A percentile compares a stretch with the other conserved stretches of the same genome.
Evolutionary conservation across 1,139 yeast genomes (phyloP).

Genomic region (Yamadazyma jaroonii): DNA sequence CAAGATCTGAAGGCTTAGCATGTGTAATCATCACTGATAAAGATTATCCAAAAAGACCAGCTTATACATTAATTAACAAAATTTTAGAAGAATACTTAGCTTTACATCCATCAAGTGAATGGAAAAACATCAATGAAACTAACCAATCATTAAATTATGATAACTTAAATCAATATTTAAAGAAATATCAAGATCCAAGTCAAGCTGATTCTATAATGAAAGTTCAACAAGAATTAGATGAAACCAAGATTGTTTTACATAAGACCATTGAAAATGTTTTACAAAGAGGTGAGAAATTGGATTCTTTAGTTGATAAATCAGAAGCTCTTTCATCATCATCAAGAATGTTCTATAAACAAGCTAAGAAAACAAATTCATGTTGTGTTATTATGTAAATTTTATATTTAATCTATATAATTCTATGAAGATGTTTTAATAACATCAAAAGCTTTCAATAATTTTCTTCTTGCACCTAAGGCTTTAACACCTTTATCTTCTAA

Average conservation of each 20-base stretch:
- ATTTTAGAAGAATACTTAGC: slow-evolving; percentile 86
- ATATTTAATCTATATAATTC: background rate
- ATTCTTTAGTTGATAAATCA: slow-evolving; percentile 89
- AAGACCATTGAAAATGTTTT: slow-evolving; percentile 93
- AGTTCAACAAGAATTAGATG: slow-evolving; percentile 97
- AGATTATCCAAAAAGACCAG: slow-evolving; percentile 97
- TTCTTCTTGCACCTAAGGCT: slow-evolving; percentile 94
- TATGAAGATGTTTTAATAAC: slow-evolving; percentile 49
- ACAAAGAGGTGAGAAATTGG: slow-evolving; percentile 95
- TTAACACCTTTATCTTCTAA: slow-evolving; percentile 80
- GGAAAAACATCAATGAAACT: slow-evolving; percentile 58
- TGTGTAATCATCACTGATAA: slow-evolving; percentile 92
- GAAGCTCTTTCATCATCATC: slow-evolving; percentile 89
- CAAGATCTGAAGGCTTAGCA: slow-evolving; percentile 88
- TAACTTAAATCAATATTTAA: slow-evolving; percentile 65
- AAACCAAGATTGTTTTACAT: slow-evolving; percentile 93
- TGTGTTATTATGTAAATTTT: slow-evolving; percentile 65
- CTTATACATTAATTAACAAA: slow-evolving; percentile 88
- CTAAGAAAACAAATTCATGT: slow-evolving; percentile 95
- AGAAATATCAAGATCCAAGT: slow-evolving; percentile 91
- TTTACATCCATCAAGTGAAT: slow-evolving; percentile 72
- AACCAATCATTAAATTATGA: slow-evolving; percentile 50
- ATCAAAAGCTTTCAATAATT: slow-evolving; percentile 86
- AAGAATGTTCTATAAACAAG: slow-evolving; percentile 94
- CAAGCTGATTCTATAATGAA: slow-evolving; percentile 97